Evolutionary conservation across 1,139 yeast species (phyloP).

Genomic region (Geotrichum phurueaensis): DNA sequence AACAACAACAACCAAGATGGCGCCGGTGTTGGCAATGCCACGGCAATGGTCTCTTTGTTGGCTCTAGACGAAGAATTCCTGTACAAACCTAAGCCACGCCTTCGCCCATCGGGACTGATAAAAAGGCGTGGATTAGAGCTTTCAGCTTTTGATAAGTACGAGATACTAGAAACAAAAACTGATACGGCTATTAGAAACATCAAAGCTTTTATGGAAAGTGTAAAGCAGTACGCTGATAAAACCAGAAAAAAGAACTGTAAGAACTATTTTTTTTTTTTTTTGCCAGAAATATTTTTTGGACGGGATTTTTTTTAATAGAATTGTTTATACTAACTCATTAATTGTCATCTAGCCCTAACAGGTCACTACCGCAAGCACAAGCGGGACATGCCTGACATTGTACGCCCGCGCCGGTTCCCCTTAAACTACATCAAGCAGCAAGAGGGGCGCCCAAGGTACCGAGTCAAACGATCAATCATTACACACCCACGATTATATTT

Average conservation of each 20-base stretch:
- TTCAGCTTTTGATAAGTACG: not conserved
- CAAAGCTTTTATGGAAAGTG: slow-evolving; percentile 3
- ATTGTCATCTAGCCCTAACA: not conserved
- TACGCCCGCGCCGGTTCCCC: not conserved
- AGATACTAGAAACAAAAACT: not conserved
- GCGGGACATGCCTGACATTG: not conserved
- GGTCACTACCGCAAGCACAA: not conserved
- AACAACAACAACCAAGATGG: not conserved
- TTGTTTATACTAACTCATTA: not conserved
- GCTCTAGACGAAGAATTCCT: not conserved
- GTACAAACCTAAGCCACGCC: not conserved
- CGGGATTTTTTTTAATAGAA: not conserved
- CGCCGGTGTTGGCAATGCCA: not conserved
- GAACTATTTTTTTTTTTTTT: not conserved
- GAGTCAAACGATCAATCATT: not conserved
- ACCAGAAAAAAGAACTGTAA: not conserved
- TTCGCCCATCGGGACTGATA: not conserved
- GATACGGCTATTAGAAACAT: slow-evolving; percentile 1
- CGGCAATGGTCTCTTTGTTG: not conserved
- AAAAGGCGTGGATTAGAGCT: not conserved
- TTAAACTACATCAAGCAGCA: not conserved
- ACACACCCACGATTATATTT: not conserved
- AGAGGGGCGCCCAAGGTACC: not conserved
- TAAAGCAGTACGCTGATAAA: not conserved
- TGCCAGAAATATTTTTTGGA: too few species aligned